phyloP scores from a whole-genome alignment of 805 yeast species.

The Starmerella tilneyi region DNA sequence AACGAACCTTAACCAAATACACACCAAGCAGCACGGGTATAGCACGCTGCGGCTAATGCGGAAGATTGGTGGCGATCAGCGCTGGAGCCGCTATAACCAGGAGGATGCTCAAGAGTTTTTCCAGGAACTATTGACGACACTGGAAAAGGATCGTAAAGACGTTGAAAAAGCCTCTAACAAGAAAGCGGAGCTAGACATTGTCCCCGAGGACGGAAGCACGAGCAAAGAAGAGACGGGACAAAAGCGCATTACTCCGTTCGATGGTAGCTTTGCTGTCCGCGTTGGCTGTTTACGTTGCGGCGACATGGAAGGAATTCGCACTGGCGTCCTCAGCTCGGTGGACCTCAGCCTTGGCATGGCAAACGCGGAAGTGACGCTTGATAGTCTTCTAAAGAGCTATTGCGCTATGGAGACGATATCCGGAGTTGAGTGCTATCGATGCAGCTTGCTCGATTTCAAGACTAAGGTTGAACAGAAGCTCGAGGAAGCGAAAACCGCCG shows the following conservation, averaged over 20 bases:
- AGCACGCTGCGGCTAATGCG: conserved; percentile 25
- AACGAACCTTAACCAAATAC: conserved; percentile 27
- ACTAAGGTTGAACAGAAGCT: conserved; percentile 26
- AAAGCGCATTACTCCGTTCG: conserved; percentile 64
- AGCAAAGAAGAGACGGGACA: background rate
- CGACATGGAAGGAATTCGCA: conserved; percentile 85
- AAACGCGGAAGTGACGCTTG: conserved; percentile 13
- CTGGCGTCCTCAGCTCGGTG: conserved; percentile 49
- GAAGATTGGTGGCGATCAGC: conserved; percentile 33
- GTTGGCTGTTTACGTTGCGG: conserved; percentile 88
- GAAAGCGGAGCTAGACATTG: background rate
- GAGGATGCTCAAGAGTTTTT: conserved; percentile 96
- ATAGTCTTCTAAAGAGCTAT: conserved; percentile 28
- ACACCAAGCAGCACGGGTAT: conserved; percentile 27
- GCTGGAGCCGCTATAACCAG: conserved; percentile 77
- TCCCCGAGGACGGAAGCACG: too few species aligned
- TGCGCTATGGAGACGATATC: conserved; percentile 69
- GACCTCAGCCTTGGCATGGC: conserved; percentile 27
- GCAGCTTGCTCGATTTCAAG: conserved; percentile 47
- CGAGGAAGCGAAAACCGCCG: background rate
- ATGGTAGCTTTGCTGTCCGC: conserved; percentile 78
- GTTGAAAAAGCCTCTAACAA: background rate
- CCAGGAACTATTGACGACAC: conserved; percentile 39
- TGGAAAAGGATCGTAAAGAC: conserved; percentile 29
- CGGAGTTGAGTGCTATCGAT: conserved; percentile 90